Percentiles rank a stretch among this genome's conserved stretches.
Conservation (phyloP, 345 rosid species). For the Noccaea bulbosa region DNA sequence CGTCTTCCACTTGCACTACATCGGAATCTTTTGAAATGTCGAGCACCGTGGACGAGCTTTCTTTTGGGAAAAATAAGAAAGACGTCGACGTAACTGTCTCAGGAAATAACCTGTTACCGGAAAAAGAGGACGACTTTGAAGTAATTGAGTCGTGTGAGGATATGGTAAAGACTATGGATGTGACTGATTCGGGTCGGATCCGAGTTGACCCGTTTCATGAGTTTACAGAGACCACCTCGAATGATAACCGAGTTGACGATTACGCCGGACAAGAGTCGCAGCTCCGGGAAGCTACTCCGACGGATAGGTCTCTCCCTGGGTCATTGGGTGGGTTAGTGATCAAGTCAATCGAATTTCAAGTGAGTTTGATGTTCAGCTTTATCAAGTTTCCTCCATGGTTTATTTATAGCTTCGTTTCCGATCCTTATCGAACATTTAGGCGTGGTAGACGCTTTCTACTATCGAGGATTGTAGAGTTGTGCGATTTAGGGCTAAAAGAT, state of each 20-base stretch:
- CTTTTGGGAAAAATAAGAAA: constrained; percentile 17
- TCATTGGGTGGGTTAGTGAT: constrained; percentile 52
- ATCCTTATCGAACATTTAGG: constrained; percentile 61
- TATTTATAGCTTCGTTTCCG: constrained; percentile 46
- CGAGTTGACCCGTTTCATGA: constrained; percentile 27
- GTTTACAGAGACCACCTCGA: not conserved
- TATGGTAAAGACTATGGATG: constrained; percentile 37
- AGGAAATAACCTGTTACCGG: not conserved
- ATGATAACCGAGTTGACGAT: not conserved
- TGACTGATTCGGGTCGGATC: constrained; percentile 29
- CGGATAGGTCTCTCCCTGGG: constrained; percentile 46
- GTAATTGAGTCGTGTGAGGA: constrained; percentile 28
- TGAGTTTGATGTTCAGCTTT: constrained; percentile 54
- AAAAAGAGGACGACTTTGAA: not conserved
- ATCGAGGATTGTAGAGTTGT: constrained; percentile 34
- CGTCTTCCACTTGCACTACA: constrained; percentile 16
- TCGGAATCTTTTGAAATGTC: not conserved
- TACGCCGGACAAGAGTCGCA: not conserved
- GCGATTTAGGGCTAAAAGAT: constrained; percentile 50
- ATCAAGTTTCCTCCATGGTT: constrained; percentile 54
- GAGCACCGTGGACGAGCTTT: constrained; percentile 34
- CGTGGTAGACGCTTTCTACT: constrained; percentile 47
- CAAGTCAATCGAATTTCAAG: constrained; percentile 65
- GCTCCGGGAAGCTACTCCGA: constrained; percentile 22
- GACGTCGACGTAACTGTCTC: not conserved